A percentile compares a stretch with the other conserved stretches of the same genome.
phyloP scores from a whole-genome alignment of 495 filamentous ascomycete genomes.

The Cladorrhinum samala region DNA sequence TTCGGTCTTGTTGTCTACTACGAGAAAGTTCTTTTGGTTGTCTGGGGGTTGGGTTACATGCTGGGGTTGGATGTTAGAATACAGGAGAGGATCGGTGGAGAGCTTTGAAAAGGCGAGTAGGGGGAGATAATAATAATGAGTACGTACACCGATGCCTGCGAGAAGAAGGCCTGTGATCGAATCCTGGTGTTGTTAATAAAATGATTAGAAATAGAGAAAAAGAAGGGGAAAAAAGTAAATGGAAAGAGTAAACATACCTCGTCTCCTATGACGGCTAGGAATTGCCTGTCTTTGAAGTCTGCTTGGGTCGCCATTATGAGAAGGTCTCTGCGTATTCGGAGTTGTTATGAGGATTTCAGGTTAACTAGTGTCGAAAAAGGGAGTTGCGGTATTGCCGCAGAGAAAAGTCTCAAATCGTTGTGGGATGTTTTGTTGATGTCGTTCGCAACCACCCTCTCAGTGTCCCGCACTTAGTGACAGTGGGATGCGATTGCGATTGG shows the following conservation, averaged over 20 bases:
- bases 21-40: slow-evolving; percentile 92
- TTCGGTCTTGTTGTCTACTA: slow-evolving; percentile 90
- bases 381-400: no score
- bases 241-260: slow-evolving; percentile 54
- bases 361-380: background rate
- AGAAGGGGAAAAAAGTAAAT: slow-evolving; percentile 3
- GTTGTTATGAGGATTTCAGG: background rate
- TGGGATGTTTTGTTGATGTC: background rate
- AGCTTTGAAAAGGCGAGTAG: background rate
- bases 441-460: background rate
- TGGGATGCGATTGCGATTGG: no score
- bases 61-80: slow-evolving; percentile 19
- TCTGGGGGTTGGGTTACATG: slow-evolving; percentile 56
- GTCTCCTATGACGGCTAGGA: slow-evolving; percentile 95
- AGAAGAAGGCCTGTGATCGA: slow-evolving; percentile 91
- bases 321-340: background rate
- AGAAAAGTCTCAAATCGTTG: no score
- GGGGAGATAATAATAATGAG: background rate
- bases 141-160: slow-evolving; percentile 85
- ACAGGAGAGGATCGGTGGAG: background rate
- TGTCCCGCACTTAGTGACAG: background rate
- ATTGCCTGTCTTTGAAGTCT: slow-evolving; percentile 82
- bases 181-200: slow-evolving; percentile 58
- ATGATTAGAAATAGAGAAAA: slow-evolving; percentile 7
- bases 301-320: slow-evolving; percentile 47